Conservation (phyloP, 2,329 filamentous ascomycete species). For the Lachnellula hyalina region DNA sequence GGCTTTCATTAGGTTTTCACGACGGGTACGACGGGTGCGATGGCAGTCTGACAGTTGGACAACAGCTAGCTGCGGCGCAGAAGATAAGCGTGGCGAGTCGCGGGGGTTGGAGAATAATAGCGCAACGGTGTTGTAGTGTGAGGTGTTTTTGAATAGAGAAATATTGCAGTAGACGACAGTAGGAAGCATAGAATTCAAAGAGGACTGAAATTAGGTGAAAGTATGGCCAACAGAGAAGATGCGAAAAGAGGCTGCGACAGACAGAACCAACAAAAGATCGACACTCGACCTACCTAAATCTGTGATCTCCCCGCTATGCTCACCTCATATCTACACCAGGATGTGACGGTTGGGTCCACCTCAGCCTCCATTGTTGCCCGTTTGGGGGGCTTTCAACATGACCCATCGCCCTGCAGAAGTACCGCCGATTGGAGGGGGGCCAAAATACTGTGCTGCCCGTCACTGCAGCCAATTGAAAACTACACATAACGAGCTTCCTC, state of each 20-base stretch:
- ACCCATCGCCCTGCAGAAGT: neutral
- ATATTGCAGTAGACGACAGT: neutral
- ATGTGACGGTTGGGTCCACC: neutral
- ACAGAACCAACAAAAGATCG: neutral
- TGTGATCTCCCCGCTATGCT: conserved; percentile 1
- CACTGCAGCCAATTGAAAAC: neutral
- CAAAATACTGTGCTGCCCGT: neutral
- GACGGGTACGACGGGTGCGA: neutral
- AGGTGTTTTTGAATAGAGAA: neutral
- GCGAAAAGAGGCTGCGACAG: neutral
- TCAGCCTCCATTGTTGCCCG: neutral
- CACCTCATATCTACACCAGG: neutral
- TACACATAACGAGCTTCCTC: neutral
- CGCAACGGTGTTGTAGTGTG: neutral
- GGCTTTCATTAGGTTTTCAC: neutral
- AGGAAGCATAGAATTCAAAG: neutral
- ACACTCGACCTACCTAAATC: neutral
- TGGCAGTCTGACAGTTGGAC: neutral
- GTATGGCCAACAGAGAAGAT: neutral
- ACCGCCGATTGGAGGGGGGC: neutral
- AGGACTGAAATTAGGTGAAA: conserved; percentile 9
- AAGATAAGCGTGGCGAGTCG: neutral
- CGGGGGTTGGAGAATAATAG: neutral
- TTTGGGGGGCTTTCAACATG: neutral
- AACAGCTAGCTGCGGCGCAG: neutral